A percentile compares a stretch with the other conserved stretches of the same genome.
Conservation (phyloP, 768 basidiomycete genomes). For the Rhizopogon vinicolor region DNA sequence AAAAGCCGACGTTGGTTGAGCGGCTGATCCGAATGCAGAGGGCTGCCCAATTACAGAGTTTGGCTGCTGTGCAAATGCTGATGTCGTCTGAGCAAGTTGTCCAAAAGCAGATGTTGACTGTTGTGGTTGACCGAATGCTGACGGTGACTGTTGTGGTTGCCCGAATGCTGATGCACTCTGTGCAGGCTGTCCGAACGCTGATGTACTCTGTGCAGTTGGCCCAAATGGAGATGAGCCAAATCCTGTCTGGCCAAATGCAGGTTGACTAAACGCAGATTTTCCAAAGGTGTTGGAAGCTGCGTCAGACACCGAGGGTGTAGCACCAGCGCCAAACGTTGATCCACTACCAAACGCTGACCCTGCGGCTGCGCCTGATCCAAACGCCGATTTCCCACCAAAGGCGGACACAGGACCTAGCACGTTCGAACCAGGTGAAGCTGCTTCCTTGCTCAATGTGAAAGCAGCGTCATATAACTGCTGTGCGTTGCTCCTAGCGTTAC, state of each 20-base stretch:
- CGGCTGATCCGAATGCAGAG: conserved; percentile 32
- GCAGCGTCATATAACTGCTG: conserved; percentile 51
- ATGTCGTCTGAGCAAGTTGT: conserved; percentile 26
- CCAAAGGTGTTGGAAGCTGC: conserved; percentile 17
- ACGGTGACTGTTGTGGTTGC: conserved; percentile 27
- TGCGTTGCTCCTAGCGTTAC: conserved; percentile 46
- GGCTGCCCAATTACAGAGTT: conserved; percentile 13
- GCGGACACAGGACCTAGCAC: conserved; percentile 12
- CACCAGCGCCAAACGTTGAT: conserved; percentile 34
- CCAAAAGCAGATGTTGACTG: conserved; percentile 25
- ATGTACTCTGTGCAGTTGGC: conserved; percentile 22
- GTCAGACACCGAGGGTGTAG: conserved; percentile 28
- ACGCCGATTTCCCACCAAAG: conserved; percentile 18
- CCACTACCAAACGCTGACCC: conserved; percentile 36
- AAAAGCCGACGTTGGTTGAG: conserved; percentile 21
- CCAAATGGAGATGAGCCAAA: conserved; percentile 27
- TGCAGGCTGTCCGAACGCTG: conserved; percentile 31
- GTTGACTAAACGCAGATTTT: conserved; percentile 29
- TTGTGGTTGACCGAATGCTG: conserved; percentile 33
- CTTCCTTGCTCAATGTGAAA: conserved; percentile 32
- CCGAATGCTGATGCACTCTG: conserved; percentile 33
- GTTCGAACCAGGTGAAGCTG: conserved; percentile 6
- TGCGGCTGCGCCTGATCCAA: conserved; percentile 9
- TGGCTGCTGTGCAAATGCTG: conserved; percentile 26
- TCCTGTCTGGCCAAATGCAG: conserved; percentile 36